These are phyloP conservation scores for Berberis vulgaris DNA, from an alignment of 164 flowering plant species.

Conservation along the genomic window DNA sequence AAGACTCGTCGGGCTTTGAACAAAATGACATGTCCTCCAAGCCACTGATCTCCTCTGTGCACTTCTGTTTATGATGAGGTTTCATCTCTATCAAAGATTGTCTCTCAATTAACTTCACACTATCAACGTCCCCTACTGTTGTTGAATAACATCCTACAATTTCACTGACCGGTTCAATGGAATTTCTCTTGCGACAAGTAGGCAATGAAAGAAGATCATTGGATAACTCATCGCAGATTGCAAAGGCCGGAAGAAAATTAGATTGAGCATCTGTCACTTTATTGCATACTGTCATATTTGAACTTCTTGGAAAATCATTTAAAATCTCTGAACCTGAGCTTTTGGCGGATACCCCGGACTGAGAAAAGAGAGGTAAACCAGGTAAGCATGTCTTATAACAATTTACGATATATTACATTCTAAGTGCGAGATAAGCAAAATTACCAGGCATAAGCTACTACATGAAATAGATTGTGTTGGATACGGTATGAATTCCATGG, in stretches of 20 bases:
- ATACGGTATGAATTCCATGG: slow-evolving; percentile 19
- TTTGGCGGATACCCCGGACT: slow-evolving; percentile 28
- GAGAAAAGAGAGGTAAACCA: slow-evolving; percentile 15
- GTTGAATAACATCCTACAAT: slow-evolving; percentile 17
- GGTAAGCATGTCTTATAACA: neutral
- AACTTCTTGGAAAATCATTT: slow-evolving; percentile 15
- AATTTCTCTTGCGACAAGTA: slow-evolving; percentile 12
- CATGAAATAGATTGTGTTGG: slow-evolving; percentile 16
- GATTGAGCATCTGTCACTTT: slow-evolving; percentile 16
- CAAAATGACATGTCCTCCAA: slow-evolving; percentile 13
- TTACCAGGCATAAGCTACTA: slow-evolving; percentile 28
- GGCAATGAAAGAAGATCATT: slow-evolving; percentile 10
- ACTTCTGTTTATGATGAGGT: slow-evolving; percentile 9
- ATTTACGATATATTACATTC: neutral
- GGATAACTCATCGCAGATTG: slow-evolving; percentile 12
- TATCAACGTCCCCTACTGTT: slow-evolving; percentile 11
- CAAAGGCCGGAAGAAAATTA: slow-evolving; percentile 11
- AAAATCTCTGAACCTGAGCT: slow-evolving; percentile 18
- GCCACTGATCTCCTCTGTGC: slow-evolving; percentile 15
- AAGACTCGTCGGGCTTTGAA: slow-evolving; percentile 9
- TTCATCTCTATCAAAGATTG: slow-evolving; percentile 15
- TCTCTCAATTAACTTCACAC: slow-evolving; percentile 18
- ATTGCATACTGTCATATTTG: slow-evolving; percentile 14
- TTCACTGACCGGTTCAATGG: slow-evolving; percentile 17
- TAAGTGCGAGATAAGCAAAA: slow-evolving; percentile 9